Percentiles rank a stretch among this genome's conserved stretches.
Evolutionary conservation across 1,139 yeast species (phyloP).

Genomic region (Suhomyces bribrorum): DNA sequence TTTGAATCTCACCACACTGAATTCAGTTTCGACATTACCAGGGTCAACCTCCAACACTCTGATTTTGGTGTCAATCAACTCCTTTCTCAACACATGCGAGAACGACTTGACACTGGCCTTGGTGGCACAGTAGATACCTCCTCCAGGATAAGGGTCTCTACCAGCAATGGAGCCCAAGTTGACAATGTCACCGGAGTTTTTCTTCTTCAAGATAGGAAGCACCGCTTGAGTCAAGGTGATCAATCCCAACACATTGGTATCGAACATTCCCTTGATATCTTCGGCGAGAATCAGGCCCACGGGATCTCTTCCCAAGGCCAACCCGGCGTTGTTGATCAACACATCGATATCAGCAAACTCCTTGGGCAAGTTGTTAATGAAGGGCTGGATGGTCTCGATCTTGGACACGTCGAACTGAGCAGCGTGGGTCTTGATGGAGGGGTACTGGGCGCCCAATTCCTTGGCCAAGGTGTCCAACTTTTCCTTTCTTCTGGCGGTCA

Average conservation of each 20-base stretch:
- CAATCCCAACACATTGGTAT: slow-evolving; percentile 45
- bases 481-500: slow-evolving; percentile 46
- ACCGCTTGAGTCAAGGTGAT: slow-evolving; percentile 43
- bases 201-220: slow-evolving; percentile 45
- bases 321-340: slow-evolving; percentile 46
- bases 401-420: slow-evolving; percentile 38
- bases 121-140: slow-evolving; percentile 86
- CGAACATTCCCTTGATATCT: slow-evolving; percentile 42
- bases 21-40: slow-evolving; percentile 87
- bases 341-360: slow-evolving; percentile 43
- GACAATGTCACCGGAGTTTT: slow-evolving; percentile 73
- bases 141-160: slow-evolving; percentile 82
- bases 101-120: slow-evolving; percentile 81
- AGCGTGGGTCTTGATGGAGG: slow-evolving; percentile 29
- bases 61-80: slow-evolving; percentile 67
- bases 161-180: slow-evolving; percentile 89
- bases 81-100: slow-evolving; percentile 75
- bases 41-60: slow-evolving; percentile 86
- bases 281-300: slow-evolving; percentile 34
- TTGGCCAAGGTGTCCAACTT: slow-evolving; percentile 32
- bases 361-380: slow-evolving; percentile 31
- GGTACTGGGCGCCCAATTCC: slow-evolving; percentile 27
- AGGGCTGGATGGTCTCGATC: slow-evolving; percentile 36
- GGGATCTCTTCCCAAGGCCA: slow-evolving; percentile 43
- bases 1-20: slow-evolving; percentile 70